A percentile compares a stretch with the other conserved stretches of the same genome.
Evolutionary conservation across 139 green algal species (phyloP).

Genomic region (Picochlorum sp.): DNA sequence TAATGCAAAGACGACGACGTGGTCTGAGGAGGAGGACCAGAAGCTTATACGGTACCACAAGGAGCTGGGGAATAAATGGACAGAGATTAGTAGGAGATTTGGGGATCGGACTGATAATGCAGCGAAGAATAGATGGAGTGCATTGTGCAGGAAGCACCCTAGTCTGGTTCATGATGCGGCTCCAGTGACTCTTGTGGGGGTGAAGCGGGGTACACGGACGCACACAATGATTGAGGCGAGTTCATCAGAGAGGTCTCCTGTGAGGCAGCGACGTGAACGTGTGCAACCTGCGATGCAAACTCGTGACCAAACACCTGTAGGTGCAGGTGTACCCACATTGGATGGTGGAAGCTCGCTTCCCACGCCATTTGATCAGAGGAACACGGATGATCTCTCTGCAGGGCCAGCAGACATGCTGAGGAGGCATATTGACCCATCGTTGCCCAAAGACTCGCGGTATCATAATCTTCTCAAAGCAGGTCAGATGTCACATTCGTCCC

Average conservation of each 20-base stretch:
- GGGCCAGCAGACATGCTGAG: too few relatives aligned
- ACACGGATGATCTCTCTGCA: too few relatives aligned
- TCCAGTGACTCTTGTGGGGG: conserved; percentile 6
- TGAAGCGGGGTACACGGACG: neutral
- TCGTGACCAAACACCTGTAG: too few relatives aligned
- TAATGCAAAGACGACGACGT: conserved; percentile 19
- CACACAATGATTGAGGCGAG: neutral
- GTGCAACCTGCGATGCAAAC: too few relatives aligned
- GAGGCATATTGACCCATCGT: too few relatives aligned
- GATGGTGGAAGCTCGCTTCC: too few relatives aligned
- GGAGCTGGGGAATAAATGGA: conserved; percentile 38
- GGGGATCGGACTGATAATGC: conserved; percentile 45
- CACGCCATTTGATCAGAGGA: too few relatives aligned
- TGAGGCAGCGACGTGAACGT: too few relatives aligned
- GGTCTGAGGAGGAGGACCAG: conserved; percentile 13
- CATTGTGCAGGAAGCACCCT: conserved; percentile 15
- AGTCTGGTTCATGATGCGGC: neutral
- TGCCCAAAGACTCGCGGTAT: too few relatives aligned
- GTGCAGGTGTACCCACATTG: too few relatives aligned
- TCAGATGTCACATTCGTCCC: too few relatives aligned
- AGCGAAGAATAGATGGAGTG: conserved; percentile 40
- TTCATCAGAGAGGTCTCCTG: conserved; percentile 37
- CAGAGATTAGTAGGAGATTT: conserved; percentile 35
- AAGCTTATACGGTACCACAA: conserved; percentile 15
- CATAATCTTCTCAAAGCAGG: too few relatives aligned